These are phyloP conservation scores for Hyphopichia burtonii DNA, from an alignment of 1,139 yeast genomes.

Conservation along the genomic window DNA sequence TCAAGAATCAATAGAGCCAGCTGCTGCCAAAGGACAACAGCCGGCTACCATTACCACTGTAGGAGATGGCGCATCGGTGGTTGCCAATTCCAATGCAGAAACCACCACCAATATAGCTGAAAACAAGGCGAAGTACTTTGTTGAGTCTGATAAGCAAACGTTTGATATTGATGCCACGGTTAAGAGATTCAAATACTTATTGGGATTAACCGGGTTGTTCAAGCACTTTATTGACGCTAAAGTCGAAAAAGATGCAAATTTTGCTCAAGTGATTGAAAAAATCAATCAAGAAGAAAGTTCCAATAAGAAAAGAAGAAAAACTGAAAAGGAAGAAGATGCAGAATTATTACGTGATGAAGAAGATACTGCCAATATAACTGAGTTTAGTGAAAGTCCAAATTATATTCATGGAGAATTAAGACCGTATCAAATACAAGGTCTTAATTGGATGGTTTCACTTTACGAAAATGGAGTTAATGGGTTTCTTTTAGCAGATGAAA, in stretches of 20 bases:
- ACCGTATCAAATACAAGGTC: conserved; percentile 89
- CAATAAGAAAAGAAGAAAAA: conserved; percentile 47
- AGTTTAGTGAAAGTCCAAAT: conserved; percentile 64
- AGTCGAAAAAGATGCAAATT: conserved; percentile 61
- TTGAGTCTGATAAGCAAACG: conserved; percentile 44
- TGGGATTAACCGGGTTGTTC: conserved; percentile 67
- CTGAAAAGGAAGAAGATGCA: conserved; percentile 72
- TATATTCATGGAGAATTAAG: conserved; percentile 64
- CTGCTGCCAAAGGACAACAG: background rate
- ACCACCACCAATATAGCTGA: conserved; percentile 16
- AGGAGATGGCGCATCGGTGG: background rate
- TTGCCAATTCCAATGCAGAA: background rate
- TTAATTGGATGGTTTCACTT: conserved; percentile 85
- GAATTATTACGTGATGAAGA: conserved; percentile 60
- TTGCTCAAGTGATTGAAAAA: conserved; percentile 46
- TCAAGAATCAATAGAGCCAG: background rate
- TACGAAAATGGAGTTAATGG: conserved; percentile 87
- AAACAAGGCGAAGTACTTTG: conserved; percentile 38
- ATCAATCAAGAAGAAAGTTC: conserved; percentile 26
- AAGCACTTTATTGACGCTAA: conserved; percentile 67
- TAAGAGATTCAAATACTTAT: conserved; percentile 61
- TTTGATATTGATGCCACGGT: conserved; percentile 56
- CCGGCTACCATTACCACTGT: conserved; percentile 2
- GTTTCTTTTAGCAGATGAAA: conserved; percentile 86
- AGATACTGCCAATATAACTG: conserved; percentile 42